A percentile compares a stretch with the other conserved stretches of the same genome.
phyloP scores from a whole-genome alignment of 2,329 filamentous ascomycete genomes.

The Ilyonectria destructans region DNA sequence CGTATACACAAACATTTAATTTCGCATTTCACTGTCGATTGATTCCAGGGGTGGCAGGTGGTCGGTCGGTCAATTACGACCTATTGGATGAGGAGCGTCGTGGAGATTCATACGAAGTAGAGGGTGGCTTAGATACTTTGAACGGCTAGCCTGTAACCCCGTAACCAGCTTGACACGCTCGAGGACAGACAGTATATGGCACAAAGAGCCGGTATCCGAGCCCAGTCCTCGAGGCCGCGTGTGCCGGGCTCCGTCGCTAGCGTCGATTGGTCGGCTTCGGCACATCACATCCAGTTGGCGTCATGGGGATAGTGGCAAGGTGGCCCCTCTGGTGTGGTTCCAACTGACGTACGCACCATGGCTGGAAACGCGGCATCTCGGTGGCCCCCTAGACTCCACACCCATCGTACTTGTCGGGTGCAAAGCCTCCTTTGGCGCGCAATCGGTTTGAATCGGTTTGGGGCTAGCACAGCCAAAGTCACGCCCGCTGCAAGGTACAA shows the following conservation, averaged over 20 bases:
- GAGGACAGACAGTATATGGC: not conserved
- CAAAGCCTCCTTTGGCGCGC: not conserved
- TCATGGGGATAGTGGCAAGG: not conserved
- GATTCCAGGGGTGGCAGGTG: not conserved
- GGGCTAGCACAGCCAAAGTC: not conserved
- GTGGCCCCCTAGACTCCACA: slow-evolving; percentile 14
- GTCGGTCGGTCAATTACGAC: not conserved
- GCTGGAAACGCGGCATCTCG: slow-evolving; percentile 23
- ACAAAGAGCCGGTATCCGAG: not conserved
- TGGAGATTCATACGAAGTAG: not conserved
- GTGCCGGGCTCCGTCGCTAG: not conserved
- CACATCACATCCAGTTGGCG: not conserved
- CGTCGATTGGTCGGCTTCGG: not conserved
- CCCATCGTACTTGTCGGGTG: slow-evolving; percentile 5
- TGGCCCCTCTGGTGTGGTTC: no score
- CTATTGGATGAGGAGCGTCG: not conserved
- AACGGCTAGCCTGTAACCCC: not conserved
- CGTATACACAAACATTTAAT: no score
- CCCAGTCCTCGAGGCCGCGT: not conserved
- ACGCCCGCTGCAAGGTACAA: slow-evolving; percentile 2
- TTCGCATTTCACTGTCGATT: no score
- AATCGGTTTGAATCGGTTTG: not conserved
- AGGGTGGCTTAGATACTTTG: not conserved
- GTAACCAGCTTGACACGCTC: not conserved
- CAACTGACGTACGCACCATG: slow-evolving; percentile 14